A percentile compares a stretch with the other conserved stretches of the same genome.
Conservation (phyloP, 805 yeast genomes). For the Kuraishia hungarica region DNA sequence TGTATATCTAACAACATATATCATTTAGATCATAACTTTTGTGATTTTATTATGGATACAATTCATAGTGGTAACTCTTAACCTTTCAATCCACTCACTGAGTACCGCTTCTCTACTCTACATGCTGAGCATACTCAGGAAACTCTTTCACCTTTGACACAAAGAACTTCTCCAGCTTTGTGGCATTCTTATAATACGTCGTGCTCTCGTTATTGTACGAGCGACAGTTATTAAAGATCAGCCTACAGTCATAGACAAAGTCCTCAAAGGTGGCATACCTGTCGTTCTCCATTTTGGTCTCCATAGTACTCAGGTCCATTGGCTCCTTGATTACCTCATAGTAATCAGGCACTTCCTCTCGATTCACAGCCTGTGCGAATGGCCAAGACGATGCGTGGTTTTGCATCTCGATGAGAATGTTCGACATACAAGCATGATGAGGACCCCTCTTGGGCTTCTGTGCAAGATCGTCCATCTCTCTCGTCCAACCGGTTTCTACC, state of each 20-base stretch:
- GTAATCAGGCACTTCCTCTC: conserved; percentile 92
- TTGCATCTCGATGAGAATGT: conserved; percentile 77
- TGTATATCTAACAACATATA: background rate
- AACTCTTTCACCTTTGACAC: conserved; percentile 75
- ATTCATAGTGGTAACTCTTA: background rate
- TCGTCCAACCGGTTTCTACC: conserved; percentile 94
- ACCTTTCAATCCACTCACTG: too few relatives aligned
- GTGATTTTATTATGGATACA: background rate
- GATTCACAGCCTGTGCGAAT: conserved; percentile 84
- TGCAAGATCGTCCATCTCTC: conserved; percentile 95
- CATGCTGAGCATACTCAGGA: conserved; percentile 82
- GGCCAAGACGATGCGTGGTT: conserved; percentile 99
- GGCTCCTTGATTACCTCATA: conserved; percentile 96
- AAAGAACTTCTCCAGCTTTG: conserved; percentile 85
- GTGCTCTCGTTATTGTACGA: conserved; percentile 90
- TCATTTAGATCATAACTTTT: background rate
- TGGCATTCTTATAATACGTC: conserved; percentile 92
- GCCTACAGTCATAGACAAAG: conserved; percentile 78
- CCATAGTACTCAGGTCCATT: conserved; percentile 96
- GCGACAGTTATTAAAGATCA: conserved; percentile 87
- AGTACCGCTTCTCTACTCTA: conserved; percentile 38
- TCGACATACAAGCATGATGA: conserved; percentile 90
- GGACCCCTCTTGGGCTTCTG: conserved; percentile 92
- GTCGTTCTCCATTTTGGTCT: conserved; percentile 83
- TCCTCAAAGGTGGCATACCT: conserved; percentile 87